Evolutionary conservation across 2,329 filamentous ascomycete species (phyloP), one percentile per base, ranked within the genome.

Genomic region (Daldinia sp.): DNA sequence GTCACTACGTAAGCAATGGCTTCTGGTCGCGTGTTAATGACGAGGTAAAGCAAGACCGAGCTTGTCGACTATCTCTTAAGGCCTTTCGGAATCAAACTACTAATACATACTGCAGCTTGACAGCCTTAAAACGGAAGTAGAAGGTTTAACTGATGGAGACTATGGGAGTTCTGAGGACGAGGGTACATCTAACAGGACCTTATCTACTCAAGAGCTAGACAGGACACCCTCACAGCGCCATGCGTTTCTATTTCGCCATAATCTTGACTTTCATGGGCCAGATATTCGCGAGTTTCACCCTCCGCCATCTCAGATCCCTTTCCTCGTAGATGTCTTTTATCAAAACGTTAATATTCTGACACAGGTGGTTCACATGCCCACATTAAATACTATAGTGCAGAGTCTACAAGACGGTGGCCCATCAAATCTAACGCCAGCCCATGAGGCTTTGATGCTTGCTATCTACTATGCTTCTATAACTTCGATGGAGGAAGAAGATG

Each of bases 11-110:
- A 9, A 81, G 81, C 58, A 84, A 77, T 63, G 80, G 80, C 11
- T 86, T 86, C 67, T 86, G 84, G 83, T 83, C 83, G 2, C 79
- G 79, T 0, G 78, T 86, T n/a, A 82, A 81, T 53, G 82, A 86
- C 47, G 84, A 86, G 78, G 82, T 85, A 74, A 41, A 75, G 10
- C 29, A 21, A 39, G 11, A 10, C 21, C 19, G 10, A 30, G 11
- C 61, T 25, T 10, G 8, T 15, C 8, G 5, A 13, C n/a, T 48
- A 29, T n/a, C n/a, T n/a, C n/a, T 56, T 19, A 53, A 21, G 6
- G 3, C 4, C 6, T 8, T 43, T 21, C 34, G 27, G 19, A 30
- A 10, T 64, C 61, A 29, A 53, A 25, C 68, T 7, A 32, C 71
- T 73, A 47, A 74, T 58, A 41, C 51, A 13, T 17, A 7, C 32